These are phyloP conservation scores for Acorus calamus DNA, from an alignment of 106 monocot genomes.

Conservation along the genomic window DNA sequence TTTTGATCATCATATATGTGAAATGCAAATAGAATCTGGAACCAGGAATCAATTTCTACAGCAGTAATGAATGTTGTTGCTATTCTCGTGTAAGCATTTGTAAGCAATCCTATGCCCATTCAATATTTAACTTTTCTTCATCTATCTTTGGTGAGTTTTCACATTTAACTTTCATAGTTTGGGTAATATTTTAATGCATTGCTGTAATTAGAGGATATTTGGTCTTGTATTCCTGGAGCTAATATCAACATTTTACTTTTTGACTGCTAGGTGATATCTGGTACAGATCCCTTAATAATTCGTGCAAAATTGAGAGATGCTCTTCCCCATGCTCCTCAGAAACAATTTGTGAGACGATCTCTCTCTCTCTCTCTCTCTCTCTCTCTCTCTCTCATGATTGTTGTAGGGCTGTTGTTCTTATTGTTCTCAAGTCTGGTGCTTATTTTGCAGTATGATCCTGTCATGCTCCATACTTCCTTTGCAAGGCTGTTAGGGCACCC, in stretches of 20 bases:
- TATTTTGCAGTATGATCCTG: slow-evolving; percentile 59
- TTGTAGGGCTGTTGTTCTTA: neutral
- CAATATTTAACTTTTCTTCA: no score
- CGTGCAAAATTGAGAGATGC: slow-evolving; percentile 56
- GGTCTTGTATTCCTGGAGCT: no score
- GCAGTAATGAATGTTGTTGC: no score
- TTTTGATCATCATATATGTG: no score
- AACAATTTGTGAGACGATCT: slow-evolving; percentile 82
- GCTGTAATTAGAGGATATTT: no score
- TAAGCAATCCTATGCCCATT: no score
- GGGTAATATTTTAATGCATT: no score
- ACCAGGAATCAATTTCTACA: no score
- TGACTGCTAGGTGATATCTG: slow-evolving; percentile 53
- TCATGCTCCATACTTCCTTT: slow-evolving; percentile 80
- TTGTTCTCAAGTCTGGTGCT: neutral
- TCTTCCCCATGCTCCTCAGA: slow-evolving; percentile 76
- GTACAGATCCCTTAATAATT: slow-evolving; percentile 69
- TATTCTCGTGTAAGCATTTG: no score
- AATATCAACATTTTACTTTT: neutral
- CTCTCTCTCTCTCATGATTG: neutral
- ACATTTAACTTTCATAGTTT: neutral
- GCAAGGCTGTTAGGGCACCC: slow-evolving; percentile 68
- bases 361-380: neutral
- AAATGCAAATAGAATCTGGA: no score
- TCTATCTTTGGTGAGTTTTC: neutral